Percentiles rank a stretch among this genome's conserved stretches.
Evolutionary conservation across 1,139 yeast species (phyloP).

Genomic region (Komagataea norvegica): DNA sequence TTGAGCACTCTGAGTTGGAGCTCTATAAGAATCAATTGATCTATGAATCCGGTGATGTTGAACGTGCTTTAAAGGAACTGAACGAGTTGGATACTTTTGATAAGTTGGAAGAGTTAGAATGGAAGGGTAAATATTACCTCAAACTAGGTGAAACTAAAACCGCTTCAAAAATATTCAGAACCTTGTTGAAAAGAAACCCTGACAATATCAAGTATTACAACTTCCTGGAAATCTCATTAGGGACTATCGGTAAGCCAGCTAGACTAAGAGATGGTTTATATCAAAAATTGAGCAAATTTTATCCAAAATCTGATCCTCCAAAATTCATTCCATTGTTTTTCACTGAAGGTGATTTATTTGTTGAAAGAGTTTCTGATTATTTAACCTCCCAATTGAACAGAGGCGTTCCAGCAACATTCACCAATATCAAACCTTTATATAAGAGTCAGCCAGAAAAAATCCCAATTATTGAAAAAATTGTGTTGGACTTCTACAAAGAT

Average conservation of each 20-base stretch:
- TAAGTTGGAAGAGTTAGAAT: constrained; percentile 57
- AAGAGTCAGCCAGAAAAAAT: constrained; percentile 43
- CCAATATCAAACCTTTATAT: constrained; percentile 78
- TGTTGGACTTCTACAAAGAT: constrained; percentile 40
- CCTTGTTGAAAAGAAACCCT: constrained; percentile 78
- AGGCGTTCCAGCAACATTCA: constrained; percentile 90
- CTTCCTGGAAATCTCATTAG: constrained; percentile 60
- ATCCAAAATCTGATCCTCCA: constrained; percentile 84
- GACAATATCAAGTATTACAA: constrained; percentile 66
- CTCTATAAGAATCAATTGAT: constrained; percentile 69
- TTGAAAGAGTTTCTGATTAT: constrained; percentile 44
- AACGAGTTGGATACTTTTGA: constrained; percentile 61
- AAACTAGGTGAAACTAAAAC: constrained; percentile 45
- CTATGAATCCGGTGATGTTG: constrained; percentile 44
- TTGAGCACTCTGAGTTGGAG: constrained; percentile 76
- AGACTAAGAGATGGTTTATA: constrained; percentile 52
- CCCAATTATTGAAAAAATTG: constrained; percentile 48
- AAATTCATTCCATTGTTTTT: constrained; percentile 73
- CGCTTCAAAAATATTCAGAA: constrained; percentile 66
- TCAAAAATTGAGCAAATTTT: constrained; percentile 57
- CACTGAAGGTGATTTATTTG: constrained; percentile 51
- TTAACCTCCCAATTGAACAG: constrained; percentile 58
- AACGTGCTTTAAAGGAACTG: constrained; percentile 52
- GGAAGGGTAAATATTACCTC: constrained; percentile 55
- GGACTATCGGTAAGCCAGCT: constrained; percentile 34